Base-by-base conservation (phyloP, 441 rosid species). In the Gossypium trilobum region DNA sequence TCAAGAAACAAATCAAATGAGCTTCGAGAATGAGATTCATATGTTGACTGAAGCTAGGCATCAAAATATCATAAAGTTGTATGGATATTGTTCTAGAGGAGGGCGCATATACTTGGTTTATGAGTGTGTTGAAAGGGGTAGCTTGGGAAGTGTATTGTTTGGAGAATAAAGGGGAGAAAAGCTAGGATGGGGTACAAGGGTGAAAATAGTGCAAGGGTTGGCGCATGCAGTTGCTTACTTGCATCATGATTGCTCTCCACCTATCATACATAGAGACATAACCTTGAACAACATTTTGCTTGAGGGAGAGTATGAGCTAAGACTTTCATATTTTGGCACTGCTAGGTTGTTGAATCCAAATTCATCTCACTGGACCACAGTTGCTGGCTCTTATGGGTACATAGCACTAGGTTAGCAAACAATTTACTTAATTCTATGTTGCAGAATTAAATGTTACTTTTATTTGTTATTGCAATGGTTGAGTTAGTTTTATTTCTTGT, bases 351-450 rank as follows among this genome's bases (percentile, higher is more conserved):
- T 85, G 80, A 74, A 58, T 50, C 33, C 78, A 1, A 70, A 76
- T 73, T 58, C 87, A 10, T 84, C 88, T 16, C 85, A 80, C 76
- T 87, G 88, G 88, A 87, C 93, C 4, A 5, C 77, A 0, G 81
- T 79, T 25, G 91, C 80, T 0, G 91, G 89, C 7, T 86, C 91
- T 19, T 89, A 82, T 71, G 91, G 91, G 64, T 85, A 89, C 78
- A 86, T 87, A 85, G 91, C 93, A 75, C 91, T 88, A n/a, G 93
- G 91, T 87, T 83, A 78, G 66, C 3, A 5, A 51, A 16, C 16
- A 17, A 3, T 54, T 54, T 19, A 19, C 19, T 5, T 54, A 19
- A 8, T 19, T 54, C 13, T 31, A 51, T 51, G 17, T 19, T 33
- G 19, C 2, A 51, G 7, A 31, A 5, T 31, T 5, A 31, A 31